Conservation (phyloP, 2,329 filamentous ascomycete genomes). For the Fusarium denticulatum region DNA sequence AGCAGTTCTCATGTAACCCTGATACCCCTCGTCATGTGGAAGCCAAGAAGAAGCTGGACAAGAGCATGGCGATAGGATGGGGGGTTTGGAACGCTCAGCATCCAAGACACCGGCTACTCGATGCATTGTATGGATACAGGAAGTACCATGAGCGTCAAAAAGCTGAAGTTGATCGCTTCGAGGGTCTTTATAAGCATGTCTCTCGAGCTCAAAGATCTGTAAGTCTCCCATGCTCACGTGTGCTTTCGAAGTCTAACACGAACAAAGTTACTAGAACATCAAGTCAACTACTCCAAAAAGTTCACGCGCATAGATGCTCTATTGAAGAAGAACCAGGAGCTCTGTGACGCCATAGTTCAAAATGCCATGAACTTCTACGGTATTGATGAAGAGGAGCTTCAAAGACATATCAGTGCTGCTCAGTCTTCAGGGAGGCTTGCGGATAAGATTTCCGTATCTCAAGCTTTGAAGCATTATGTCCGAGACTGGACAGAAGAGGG, state of each 20-base stretch:
- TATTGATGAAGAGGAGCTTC: slow-evolving; percentile 55
- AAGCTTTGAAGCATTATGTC: slow-evolving; percentile 66
- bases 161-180: slow-evolving; percentile 50
- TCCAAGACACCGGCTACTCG: slow-evolving; percentile 52
- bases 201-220: slow-evolving; percentile 48
- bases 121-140: slow-evolving; percentile 52
- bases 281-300: slow-evolving; percentile 66
- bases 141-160: slow-evolving; percentile 49
- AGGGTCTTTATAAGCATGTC: slow-evolving; percentile 50
- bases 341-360: slow-evolving; percentile 59
- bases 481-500: slow-evolving; percentile 65
- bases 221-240: rapidly evolving
- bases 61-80: slow-evolving; percentile 42
- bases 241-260: neutral
- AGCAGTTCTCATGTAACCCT: slow-evolving; percentile 36
- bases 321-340: slow-evolving; percentile 55
- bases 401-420: slow-evolving; percentile 52
- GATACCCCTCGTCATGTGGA: slow-evolving; percentile 42
- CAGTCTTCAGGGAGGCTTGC: slow-evolving; percentile 51
- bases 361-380: slow-evolving; percentile 58
- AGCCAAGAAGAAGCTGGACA: slow-evolving; percentile 46
- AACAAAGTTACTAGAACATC: slow-evolving; percentile 61
- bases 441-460: slow-evolving; percentile 60
- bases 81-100: slow-evolving; percentile 51
- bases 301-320: slow-evolving; percentile 56